Evolutionary conservation across 1,284 basidiomycete genomes (phyloP).

Genomic region (Lentinus polychrous): DNA sequence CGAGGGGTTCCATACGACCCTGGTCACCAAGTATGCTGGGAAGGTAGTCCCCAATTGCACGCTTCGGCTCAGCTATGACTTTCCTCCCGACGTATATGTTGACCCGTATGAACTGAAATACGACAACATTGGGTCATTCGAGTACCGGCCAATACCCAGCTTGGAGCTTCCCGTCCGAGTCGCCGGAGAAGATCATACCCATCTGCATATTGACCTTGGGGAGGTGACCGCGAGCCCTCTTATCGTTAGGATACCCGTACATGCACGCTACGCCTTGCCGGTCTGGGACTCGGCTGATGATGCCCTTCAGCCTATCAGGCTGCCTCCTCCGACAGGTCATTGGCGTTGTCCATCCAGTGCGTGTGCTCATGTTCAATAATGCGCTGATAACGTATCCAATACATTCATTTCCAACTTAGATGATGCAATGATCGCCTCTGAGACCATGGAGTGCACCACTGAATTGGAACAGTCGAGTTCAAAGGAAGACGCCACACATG

Average conservation of each 20-base stretch:
- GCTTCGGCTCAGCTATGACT: background rate
- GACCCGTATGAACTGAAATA: conserved; percentile 1
- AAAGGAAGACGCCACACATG: too few species aligned
- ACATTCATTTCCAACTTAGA: background rate
- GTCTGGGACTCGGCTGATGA: background rate
- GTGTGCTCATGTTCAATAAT: background rate
- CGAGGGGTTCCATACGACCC: background rate
- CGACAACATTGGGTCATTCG: background rate
- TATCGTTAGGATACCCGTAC: background rate
- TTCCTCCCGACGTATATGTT: conserved; percentile 1
- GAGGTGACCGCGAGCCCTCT: too few species aligned
- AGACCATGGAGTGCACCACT: too few species aligned
- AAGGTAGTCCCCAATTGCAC: background rate
- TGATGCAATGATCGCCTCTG: background rate
- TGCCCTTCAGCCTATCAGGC: background rate
- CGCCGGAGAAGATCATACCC: background rate
- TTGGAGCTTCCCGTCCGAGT: background rate
- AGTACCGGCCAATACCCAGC: background rate
- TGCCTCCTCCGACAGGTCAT: background rate
- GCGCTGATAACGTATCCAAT: background rate
- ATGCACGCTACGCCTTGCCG: background rate
- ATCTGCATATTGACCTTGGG: too few species aligned
- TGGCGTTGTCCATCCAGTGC: background rate
- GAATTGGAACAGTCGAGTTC: too few species aligned
- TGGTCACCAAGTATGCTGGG: background rate